Base-by-base conservation (phyloP, 805 yeast species). In the Cyberlindnera mycetangii region DNA sequence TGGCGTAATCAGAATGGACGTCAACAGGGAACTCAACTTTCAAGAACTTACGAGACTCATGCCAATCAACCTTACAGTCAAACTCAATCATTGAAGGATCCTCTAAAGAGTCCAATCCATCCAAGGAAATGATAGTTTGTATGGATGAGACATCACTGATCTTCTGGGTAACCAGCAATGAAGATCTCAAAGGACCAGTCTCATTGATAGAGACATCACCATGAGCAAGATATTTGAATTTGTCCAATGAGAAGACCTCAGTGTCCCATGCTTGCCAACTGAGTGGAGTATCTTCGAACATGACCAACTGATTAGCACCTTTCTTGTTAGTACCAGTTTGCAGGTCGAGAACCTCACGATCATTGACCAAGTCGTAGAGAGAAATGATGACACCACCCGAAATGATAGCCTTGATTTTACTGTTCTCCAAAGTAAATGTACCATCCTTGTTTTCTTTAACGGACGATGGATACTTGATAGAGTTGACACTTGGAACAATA, bases 191-290 rank as follows among this genome's bases (percentile, higher is more conserved):
- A 12, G 85, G 80, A 25, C 84, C 82, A 32, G 66, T 63, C 39
- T 72, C 74, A 28, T 65, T 65, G 15, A 69, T 66, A 19, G 72
- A 69, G 12, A 71, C 62, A 5, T 51, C 47, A 25, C 70, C 64
- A 6, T 57, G 56, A 28, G 62, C 57, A 21, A 83, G 62, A 51
- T 80, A 78, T 43, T 69, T 69, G 59, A 75, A 79, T 58, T 84
- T 89, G 55, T 84, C 88, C 45, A 88, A 75, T 0, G 96, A 86
- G 60, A 79, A 93, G 47, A 89, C 73, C 61, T 92, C 99, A 0
- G 98, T 92, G 62, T 92, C 99, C 99, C 99, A 92, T 2, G 98
- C 98, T 36, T 89, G 96, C 81, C 82, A 92, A 45, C 76, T 83
- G 58, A 88, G 70, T 9, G 99, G 99, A 50, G 88, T 85, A 62